Conservation (phyloP, 2,329 filamentous ascomycete genomes). For the Trichoderma breve region DNA sequence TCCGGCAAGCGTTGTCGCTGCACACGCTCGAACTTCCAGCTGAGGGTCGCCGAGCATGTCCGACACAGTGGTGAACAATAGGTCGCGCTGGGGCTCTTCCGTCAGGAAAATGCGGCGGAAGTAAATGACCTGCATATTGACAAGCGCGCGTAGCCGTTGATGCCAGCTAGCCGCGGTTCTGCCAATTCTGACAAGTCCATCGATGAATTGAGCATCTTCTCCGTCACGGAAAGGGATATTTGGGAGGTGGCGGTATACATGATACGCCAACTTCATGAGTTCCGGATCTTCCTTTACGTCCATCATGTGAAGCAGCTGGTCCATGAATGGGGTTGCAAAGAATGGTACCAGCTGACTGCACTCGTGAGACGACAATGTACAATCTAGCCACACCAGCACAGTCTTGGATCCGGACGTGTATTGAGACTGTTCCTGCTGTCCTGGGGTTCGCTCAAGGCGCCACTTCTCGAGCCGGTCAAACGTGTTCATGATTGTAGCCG, state of each 20-base stretch:
- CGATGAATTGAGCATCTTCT: conserved; percentile 81
- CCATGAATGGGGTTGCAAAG: conserved; percentile 86
- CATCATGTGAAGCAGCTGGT: conserved; percentile 98
- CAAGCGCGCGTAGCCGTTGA: conserved; percentile 86
- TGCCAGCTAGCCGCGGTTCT: conserved; percentile 87
- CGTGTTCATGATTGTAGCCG: conserved; percentile 67
- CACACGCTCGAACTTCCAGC: conserved; percentile 89
- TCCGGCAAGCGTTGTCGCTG: conserved; percentile 87
- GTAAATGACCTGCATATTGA: conserved; percentile 99
- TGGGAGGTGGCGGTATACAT: conserved; percentile 92
- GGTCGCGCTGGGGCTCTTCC: conserved; percentile 67
- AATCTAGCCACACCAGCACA: conserved; percentile 91
- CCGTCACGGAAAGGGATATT: conserved; percentile 90
- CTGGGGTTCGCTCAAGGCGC: conserved; percentile 78
- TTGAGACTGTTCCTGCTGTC: conserved; percentile 87
- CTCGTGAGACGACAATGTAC: conserved; percentile 84
- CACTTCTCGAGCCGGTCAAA: conserved; percentile 81
- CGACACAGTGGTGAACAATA: conserved; percentile 87
- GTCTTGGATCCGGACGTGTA: conserved; percentile 98
- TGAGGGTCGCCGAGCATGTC: conserved; percentile 91
- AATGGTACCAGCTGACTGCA: conserved; percentile 88
- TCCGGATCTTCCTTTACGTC: conserved; percentile 98
- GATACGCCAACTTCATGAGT: conserved; percentile 88
- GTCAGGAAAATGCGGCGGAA: conserved; percentile 94
- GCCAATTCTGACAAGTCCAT: conserved; percentile 82